Base-by-base conservation (phyloP, 441 rosid species). In the Pelargonium citronellum region DNA sequence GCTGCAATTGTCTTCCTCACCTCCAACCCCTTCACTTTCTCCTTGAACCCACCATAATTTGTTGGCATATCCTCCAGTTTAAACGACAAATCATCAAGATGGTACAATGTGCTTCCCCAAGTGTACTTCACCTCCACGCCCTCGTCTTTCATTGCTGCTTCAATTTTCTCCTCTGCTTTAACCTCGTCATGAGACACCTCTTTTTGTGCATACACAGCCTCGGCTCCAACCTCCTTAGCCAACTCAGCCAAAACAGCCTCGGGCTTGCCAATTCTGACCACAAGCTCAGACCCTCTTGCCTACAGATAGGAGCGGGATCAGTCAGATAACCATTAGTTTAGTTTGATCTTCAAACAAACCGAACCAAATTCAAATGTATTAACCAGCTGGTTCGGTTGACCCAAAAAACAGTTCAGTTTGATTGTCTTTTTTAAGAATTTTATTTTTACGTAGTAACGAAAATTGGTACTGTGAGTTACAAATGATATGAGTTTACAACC, bases 81-180 rank as follows among this genome's bases (percentile, higher is more conserved):
- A 73, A 92, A 95, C 0, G 98, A 97, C 77, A 95, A 86, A 82
- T 95, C 99, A 73, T 95, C 98, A 62, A 86, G 71, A 73, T 95
- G 99, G 69, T 89, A 88, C 80, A 95, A 67, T 55, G 99, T 92
- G 74, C 97, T 87, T 37, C 99, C 99, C 99, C 99, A 95, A 51
- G 84, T 89, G 83, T 86, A 88, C 75, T 90, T 92, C 5, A 95
- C 82, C 66, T 95, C 95, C 55, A 90, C 77, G 1, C 95, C 97
- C 71, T 92, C 98, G 39, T 90, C 99, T 75, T 92, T 90, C 95
- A 92, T 82, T 0, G 89, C 95, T 0, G 75, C 74, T 71, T 89
- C 96, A 71, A 95, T 89, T 85, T 81, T 86, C 74, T 80, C 92
- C 84, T 95, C 99, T 4, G 88, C 74, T 75, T 88, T 87, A 67